Evolutionary conservation across 78 protist species (phyloP).

Genomic region (Dictyostelium capitatum): DNA sequence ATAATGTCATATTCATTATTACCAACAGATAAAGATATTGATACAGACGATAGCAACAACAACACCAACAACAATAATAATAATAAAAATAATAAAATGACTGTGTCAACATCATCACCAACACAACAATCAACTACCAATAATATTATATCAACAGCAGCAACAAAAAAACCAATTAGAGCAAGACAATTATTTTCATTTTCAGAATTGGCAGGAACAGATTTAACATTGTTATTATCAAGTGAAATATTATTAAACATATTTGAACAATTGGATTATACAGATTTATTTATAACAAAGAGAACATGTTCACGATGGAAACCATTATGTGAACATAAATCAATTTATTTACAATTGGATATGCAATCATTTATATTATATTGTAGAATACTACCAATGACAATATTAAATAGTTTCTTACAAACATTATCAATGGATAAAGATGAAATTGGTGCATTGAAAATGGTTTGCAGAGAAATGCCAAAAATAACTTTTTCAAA

Average conservation of each 20-base stretch:
- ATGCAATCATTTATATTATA: conserved; percentile 61
- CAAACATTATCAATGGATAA: conserved; percentile 6
- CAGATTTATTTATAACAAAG: conserved; percentile 41
- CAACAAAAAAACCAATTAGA: background rate
- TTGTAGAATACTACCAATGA: conserved; percentile 34
- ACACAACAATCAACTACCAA: background rate
- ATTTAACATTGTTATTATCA: conserved; percentile 53
- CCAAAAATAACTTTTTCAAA: conserved; percentile 3
- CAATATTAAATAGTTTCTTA: conserved; percentile 10
- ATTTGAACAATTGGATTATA: conserved; percentile 14
- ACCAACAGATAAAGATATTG: background rate
- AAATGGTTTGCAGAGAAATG: conserved; percentile 74
- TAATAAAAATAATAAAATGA: background rate
- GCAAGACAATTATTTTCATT: conserved; percentile 65
- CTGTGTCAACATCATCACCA: background rate
- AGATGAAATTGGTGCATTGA: conserved; percentile 56
- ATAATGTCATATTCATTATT: conserved; percentile 13
- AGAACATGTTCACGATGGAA: conserved; percentile 76
- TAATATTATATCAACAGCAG: background rate
- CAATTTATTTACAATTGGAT: background rate
- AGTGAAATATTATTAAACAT: conserved; percentile 11
- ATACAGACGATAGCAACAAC: background rate
- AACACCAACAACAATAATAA: background rate
- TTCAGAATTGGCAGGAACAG: conserved; percentile 69
- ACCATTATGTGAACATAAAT: conserved; percentile 55